Evolutionary conservation across 441 rosid genomes (phyloP).

Genomic region (Gossypium trilobum): DNA sequence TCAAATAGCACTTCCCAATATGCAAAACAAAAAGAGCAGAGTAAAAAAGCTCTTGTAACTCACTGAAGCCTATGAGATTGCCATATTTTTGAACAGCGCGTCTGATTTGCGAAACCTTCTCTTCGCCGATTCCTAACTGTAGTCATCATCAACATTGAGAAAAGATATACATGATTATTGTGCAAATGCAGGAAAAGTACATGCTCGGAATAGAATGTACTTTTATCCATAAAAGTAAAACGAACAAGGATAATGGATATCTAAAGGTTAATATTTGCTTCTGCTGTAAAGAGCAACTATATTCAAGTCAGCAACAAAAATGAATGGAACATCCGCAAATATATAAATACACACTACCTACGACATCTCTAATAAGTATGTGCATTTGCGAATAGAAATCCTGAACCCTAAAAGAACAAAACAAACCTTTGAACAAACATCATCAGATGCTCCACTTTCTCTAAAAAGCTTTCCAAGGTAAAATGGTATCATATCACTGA

Average conservation of each 20-base stretch:
- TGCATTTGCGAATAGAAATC: not conserved
- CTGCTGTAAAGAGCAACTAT: not conserved
- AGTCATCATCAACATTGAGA: slow-evolving; percentile 18
- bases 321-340: not conserved
- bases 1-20: not conserved
- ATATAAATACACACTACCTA: not conserved
- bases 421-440: slow-evolving; percentile 69
- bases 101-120: slow-evolving; percentile 50
- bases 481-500: slow-evolving; percentile 86
- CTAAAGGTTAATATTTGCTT: not conserved
- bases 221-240: not conserved
- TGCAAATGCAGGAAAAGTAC: slow-evolving; percentile 1
- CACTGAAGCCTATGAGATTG: slow-evolving; percentile 70
- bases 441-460: slow-evolving; percentile 59
- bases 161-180: not conserved
- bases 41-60: slow-evolving; percentile 22
- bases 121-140: slow-evolving; percentile 68
- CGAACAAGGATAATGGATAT: not conserved
- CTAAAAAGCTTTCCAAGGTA: slow-evolving; percentile 69
- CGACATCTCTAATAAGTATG: not conserved
- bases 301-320: not conserved
- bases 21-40: not conserved
- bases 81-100: slow-evolving; percentile 52
- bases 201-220: not conserved
- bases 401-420: slow-evolving; percentile 11